Evolutionary conservation across 1,139 yeast species (phyloP), one percentile per base, ranked within the genome.

Genomic region (Pichia sp.): DNA sequence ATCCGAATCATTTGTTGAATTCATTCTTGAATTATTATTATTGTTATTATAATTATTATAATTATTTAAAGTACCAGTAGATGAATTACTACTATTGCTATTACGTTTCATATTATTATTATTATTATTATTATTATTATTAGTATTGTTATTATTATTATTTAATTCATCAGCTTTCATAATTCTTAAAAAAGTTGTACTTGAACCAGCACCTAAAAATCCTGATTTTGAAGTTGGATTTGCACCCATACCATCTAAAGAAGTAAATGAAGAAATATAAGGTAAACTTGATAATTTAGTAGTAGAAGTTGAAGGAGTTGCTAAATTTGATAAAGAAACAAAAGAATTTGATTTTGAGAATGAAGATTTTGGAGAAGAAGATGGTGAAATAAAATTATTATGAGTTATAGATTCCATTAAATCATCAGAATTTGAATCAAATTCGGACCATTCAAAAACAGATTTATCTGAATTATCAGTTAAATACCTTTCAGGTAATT

Each of bases 201-300:
- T 71, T 5, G 86, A 79, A 3, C 81, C 83, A n/a, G 75, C 74
- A 1, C 86, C 86, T 55, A 77, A 76, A 58, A 78, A 80, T 1
- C 86, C 86, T 31, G 75, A 73, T 45, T 75, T 76, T 10, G 74
- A 74, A 11, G 63, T 58, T 9, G 56, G 55, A 41, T 61, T 60
- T 7, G 62, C 65, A n/a, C 63, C 66, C 66, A 62, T 62, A 28
- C 66, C 66, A 51, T 62, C 66, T n/a, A 57, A 35, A 0, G 66
- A 56, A 6, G 59, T 51, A 7, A 56, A 45, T 0, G 64, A 59
- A 5, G 53, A 43, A 35, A 29, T 41, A 29, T 40, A 35, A 3
- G 59, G 55, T 43, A 52, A 49, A 37, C 45, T 49, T 2, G 61
- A 52, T 48, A 4, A 53, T 51, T 25, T 48, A 48, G 42, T 38